Evolutionary conservation across 495 filamentous ascomycete genomes (phyloP).

Genomic region (Podospora bellae-mahoneyi): DNA sequence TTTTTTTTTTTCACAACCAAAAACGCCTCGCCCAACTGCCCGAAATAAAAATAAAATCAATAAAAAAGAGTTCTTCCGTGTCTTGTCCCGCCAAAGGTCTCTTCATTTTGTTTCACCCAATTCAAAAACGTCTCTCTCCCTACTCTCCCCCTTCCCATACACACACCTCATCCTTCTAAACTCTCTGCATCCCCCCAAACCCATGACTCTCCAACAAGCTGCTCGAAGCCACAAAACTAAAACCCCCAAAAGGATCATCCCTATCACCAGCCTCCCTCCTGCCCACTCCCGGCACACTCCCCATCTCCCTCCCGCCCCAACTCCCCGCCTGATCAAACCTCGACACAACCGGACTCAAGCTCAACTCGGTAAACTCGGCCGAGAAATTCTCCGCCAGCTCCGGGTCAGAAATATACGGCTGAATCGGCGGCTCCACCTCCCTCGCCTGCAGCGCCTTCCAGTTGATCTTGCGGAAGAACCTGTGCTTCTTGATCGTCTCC

Average conservation of each 20-base stretch:
- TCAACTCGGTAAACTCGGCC: conserved; percentile 77
- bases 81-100: neutral
- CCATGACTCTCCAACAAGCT: conserved; percentile 68
- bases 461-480: conserved; percentile 95
- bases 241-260: conserved; percentile 84
- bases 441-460: conserved; percentile 77
- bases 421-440: conserved; percentile 80
- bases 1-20: neutral
- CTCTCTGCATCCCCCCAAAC: conserved; percentile 10
- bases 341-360: conserved; percentile 67
- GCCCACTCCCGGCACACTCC: conserved; percentile 27
- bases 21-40: neutral
- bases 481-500: conserved; percentile 80
- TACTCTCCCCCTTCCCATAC: no score
- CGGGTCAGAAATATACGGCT: conserved; percentile 89
- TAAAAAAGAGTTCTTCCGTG: neutral
- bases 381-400: conserved; percentile 95
- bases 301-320: conserved; percentile 22
- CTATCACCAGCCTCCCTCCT: conserved; percentile 39
- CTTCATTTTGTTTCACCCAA: neutral
- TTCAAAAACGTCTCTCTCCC: neutral
- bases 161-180: neutral
- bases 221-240: conserved; percentile 88
- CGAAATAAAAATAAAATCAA: neutral
- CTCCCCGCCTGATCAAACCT: conserved; percentile 36